Base-by-base conservation (phyloP, 2,329 filamentous ascomycete species). In the Orbilia javanica region DNA sequence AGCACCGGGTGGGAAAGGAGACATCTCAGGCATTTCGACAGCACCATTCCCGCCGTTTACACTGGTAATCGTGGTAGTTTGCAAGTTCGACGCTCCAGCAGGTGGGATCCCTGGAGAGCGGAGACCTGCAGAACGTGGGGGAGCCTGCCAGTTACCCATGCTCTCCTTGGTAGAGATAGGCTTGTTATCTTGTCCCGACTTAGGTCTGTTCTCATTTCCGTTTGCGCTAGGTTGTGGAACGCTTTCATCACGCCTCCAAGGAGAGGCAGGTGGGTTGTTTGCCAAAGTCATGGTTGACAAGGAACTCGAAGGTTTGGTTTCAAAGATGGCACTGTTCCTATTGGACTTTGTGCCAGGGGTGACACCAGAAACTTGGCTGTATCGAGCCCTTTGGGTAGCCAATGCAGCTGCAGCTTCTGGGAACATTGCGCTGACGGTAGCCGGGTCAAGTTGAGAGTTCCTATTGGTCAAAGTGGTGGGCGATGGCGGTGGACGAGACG, bases 371-470 rank as follows among this genome's bases (percentile, higher is more conserved):
- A 97, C 93, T 84, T 97, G 94, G 18, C 94, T 96, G 83, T 96
- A 98, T 84, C 97, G 96, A 74, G 94, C 95, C 86, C 97, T 97
- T 85, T 99, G 95, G 79, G 96, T 97, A 27, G 95, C 95, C 84
- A 99, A 98, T n/a, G 96, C 96, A 48, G 95, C 95, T 13, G 96
- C 96, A 52, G 96, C 96, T 86, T 99, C 96, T 5, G 96, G 96
- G 84, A 99, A 99, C 96, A 99, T 98, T 82, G 93, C 94, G 85
- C 97, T 97, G 85, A 99, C 97, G 25, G 93, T 96, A 34, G 91
- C 93, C 4, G 93, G 88, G 83, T 98, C 95, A 71, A 99, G 90
- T n/a, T 92, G 94, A 53, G 96, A 98, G 84, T 97, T 96, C 81
- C 96, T 91, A 86, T 97, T 98, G 64, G 90, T 89, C 64, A 91